phyloP scores from a whole-genome alignment of 768 basidiomycete species.

The Roridomyces roridus region DNA sequence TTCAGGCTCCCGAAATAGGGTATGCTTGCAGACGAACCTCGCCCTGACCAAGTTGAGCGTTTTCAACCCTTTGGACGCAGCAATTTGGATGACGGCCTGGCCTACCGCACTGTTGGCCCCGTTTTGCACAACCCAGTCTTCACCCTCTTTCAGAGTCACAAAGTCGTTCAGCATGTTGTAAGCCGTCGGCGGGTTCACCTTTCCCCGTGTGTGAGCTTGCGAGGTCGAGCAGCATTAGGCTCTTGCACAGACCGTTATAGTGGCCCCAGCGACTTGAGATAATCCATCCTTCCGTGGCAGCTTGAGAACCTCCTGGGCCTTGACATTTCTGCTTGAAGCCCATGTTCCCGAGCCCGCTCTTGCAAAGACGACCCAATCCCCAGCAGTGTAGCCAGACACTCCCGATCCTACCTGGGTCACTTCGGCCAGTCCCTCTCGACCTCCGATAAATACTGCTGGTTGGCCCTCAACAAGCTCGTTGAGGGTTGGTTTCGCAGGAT shows the following conservation, averaged over 20 bases:
- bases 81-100: conserved; percentile 87
- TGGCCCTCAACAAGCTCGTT: conserved; percentile 38
- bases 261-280: conserved; percentile 73
- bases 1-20: background rate
- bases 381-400: conserved; percentile 52
- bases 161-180: conserved; percentile 83
- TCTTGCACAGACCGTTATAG: conserved; percentile 61
- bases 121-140: conserved; percentile 88
- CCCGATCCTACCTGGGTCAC: conserved; percentile 66
- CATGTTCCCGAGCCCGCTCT: conserved; percentile 80
- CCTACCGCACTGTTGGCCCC: conserved; percentile 88
- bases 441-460: conserved; percentile 63
- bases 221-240: background rate
- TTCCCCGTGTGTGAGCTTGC: background rate
- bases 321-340: conserved; percentile 62
- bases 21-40: conserved; percentile 47
- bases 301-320: conserved; percentile 61
- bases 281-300: conserved; percentile 56
- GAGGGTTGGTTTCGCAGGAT: conserved; percentile 67
- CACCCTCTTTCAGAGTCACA: conserved; percentile 64
- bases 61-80: conserved; percentile 69
- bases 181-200: conserved; percentile 88
- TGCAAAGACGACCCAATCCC: conserved; percentile 80
- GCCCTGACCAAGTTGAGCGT: conserved; percentile 85
- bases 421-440: conserved; percentile 79